These are phyloP conservation scores for Penicillium hordei DNA, from an alignment of 2,329 filamentous ascomycete genomes.

Conservation along the genomic window DNA sequence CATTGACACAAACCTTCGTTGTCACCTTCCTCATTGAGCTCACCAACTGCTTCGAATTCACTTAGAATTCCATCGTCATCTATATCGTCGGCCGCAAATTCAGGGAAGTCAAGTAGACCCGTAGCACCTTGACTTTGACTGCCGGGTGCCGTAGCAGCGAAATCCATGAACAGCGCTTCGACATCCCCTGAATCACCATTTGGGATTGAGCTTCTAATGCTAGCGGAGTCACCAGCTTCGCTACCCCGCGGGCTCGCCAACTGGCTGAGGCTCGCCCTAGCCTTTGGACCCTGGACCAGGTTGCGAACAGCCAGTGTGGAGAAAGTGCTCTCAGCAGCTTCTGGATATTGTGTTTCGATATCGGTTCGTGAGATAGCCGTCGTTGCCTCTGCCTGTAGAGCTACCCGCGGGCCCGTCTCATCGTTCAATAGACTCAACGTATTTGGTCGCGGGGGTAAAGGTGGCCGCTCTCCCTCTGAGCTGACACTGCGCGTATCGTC, in stretches of 20 bases:
- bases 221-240: constrained; percentile 52
- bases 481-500: constrained; percentile 24
- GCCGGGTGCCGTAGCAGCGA: constrained; percentile 49
- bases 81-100: constrained; percentile 49
- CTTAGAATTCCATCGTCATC: constrained; percentile 64
- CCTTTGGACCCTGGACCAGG: constrained; percentile 32
- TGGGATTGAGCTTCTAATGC: constrained; percentile 52
- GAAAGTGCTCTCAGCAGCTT: constrained; percentile 66
- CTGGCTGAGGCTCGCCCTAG: constrained; percentile 41
- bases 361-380: constrained; percentile 82
- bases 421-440: constrained; percentile 39
- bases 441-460: constrained; percentile 49
- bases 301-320: constrained; percentile 50
- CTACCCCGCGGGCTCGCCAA: constrained; percentile 50
- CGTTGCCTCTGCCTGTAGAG: constrained; percentile 65
- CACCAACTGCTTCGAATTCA: constrained; percentile 74
- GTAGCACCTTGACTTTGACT: constrained; percentile 42
- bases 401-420: constrained; percentile 35
- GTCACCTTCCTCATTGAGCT: constrained; percentile 53
- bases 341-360: constrained; percentile 72
- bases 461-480: constrained; percentile 42
- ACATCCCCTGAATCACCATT: constrained; percentile 66
- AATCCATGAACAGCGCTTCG: constrained; percentile 77
- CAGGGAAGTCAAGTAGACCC: constrained; percentile 35
- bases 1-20: constrained; percentile 54